These are phyloP conservation scores for Fusarium cyanostomum DNA, from an alignment of 2,329 filamentous ascomycete genomes.

Conservation along the genomic window DNA sequence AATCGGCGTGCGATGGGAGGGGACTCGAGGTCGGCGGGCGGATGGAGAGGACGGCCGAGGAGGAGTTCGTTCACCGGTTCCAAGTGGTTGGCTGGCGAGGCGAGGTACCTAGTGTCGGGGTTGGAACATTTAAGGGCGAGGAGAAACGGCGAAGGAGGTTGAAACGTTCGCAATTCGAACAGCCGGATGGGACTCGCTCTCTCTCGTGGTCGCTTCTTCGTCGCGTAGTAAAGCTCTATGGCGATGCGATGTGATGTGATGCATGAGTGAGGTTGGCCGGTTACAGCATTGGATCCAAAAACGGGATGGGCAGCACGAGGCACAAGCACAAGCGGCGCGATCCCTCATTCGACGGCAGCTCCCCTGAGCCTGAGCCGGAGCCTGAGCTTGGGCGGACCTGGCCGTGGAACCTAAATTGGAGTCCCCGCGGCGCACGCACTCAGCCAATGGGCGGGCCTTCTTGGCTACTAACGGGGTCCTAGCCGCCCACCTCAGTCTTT, in stretches of 20 bases:
- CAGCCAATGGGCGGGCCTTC: constrained; percentile 24
- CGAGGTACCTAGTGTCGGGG: constrained; percentile 14
- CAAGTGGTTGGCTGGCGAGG: constrained; percentile 19
- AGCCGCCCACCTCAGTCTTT: constrained; percentile 34
- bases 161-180: not conserved
- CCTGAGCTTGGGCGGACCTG: constrained; percentile 27
- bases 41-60: constrained; percentile 18
- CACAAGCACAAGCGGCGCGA: constrained; percentile 19
- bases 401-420: constrained; percentile 42
- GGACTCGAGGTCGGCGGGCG: constrained; percentile 13
- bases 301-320: constrained; percentile 25
- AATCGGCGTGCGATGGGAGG: constrained; percentile 8
- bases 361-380: constrained; percentile 40
- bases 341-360: constrained; percentile 41
- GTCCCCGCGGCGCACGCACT: constrained; percentile 30
- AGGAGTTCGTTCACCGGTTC: constrained; percentile 28
- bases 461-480: constrained; percentile 23
- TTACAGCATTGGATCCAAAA: constrained; percentile 27
- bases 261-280: constrained; percentile 35
- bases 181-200: constrained; percentile 11
- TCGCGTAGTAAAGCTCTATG: constrained; percentile 29
- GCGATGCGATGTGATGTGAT: constrained; percentile 31
- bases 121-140: constrained; percentile 28
- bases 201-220: constrained; percentile 13
- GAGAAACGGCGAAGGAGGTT: constrained; percentile 4